Conservation (phyloP, 2,329 filamentous ascomycete genomes). For the Nectriaceae sp. region DNA sequence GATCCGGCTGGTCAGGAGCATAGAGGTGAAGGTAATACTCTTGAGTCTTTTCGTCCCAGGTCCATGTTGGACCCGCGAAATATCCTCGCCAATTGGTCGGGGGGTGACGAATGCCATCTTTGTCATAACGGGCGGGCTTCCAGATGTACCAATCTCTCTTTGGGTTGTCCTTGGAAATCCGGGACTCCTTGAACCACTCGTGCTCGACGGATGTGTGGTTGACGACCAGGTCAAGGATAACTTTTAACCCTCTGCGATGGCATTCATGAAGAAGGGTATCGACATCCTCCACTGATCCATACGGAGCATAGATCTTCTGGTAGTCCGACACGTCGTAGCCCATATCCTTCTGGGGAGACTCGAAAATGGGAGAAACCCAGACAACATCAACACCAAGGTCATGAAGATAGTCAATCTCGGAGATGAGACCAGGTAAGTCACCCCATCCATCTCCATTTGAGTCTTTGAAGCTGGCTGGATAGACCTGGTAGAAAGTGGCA, state of each 20-base stretch:
- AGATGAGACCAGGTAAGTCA: constrained; percentile 65
- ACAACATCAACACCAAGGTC: constrained; percentile 63
- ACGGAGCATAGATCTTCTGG: constrained; percentile 63
- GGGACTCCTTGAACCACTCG: constrained; percentile 58
- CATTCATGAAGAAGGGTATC: constrained; percentile 62
- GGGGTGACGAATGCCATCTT: constrained; percentile 53
- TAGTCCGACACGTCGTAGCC: constrained; percentile 76
- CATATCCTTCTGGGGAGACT: constrained; percentile 67
- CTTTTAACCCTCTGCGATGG: constrained; percentile 62
- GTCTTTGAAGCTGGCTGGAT: constrained; percentile 60
- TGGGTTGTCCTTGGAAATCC: constrained; percentile 48
- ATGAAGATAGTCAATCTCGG: constrained; percentile 64
- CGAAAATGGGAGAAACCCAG: constrained; percentile 56
- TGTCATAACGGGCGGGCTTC: constrained; percentile 57
- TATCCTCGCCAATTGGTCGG: constrained; percentile 59
- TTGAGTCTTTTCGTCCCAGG: constrained; percentile 50
- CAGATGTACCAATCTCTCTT: constrained; percentile 69
- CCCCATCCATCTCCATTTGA: constrained; percentile 64
- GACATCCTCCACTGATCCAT: constrained; percentile 68
- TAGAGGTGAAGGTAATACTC: constrained; percentile 65
- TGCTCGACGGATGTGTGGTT: constrained; percentile 66
- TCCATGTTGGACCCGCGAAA: constrained; percentile 53
- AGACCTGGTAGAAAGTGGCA: constrained; percentile 53
- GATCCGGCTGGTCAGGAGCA: constrained; percentile 69
- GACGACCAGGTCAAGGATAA: constrained; percentile 73